These are phyloP conservation scores for Amphicarpaea edgeworthii DNA, from an alignment of 306 rosid genomes.

Conservation along the genomic window DNA sequence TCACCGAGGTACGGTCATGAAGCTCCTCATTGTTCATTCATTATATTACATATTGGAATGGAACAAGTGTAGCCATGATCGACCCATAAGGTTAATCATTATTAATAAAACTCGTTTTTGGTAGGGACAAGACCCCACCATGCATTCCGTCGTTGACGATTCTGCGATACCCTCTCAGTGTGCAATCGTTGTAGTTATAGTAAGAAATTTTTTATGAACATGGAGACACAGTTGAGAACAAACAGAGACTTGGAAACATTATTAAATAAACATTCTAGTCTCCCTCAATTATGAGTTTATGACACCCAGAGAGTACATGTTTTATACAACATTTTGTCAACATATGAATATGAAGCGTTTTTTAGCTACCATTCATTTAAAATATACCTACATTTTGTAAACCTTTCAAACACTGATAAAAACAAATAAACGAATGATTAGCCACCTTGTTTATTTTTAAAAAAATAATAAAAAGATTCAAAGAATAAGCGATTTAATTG, in stretches of 20 bases:
- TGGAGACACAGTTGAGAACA: not conserved
- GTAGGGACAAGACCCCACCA: slow-evolving; percentile 26
- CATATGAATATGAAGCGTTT: not conserved
- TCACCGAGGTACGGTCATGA: not conserved
- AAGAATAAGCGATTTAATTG: no score
- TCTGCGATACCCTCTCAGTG: not conserved
- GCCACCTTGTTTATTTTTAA: no score
- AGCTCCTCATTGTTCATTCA: slow-evolving; percentile 18
- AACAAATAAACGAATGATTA: no score
- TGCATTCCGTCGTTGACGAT: not conserved
- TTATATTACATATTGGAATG: not conserved
- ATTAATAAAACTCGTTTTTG: slow-evolving; percentile 5
- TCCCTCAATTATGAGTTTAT: not conserved
- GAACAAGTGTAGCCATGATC: slow-evolving; percentile 24
- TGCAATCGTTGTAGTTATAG: not conserved
- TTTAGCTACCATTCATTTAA: not conserved
- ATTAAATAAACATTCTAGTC: not conserved
- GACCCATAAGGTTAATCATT: not conserved
- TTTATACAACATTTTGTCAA: not conserved
- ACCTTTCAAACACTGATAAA: no score
- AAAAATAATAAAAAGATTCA: no score
- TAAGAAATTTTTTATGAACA: not conserved
- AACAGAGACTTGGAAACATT: not conserved
- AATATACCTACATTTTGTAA: no score
- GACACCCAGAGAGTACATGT: not conserved